Conservation (phyloP, 768 basidiomycete species). For the Suillus plorans region DNA sequence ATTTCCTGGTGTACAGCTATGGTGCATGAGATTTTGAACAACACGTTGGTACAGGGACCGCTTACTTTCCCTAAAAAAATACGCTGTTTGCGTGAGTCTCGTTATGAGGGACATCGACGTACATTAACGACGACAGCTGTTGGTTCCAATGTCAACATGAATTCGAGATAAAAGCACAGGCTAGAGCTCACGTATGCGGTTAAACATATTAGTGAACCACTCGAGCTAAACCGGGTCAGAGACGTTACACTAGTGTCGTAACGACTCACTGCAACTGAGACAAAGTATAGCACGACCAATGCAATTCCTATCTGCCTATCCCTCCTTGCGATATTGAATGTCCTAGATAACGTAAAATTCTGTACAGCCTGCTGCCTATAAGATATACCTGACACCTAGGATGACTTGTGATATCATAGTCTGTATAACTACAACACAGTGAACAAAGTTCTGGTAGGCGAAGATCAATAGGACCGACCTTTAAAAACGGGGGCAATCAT, state of each 20-base stretch:
- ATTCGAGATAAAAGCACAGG: slow-evolving; percentile 4
- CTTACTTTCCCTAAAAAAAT: slow-evolving; percentile 37
- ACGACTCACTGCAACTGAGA: slow-evolving; percentile 41
- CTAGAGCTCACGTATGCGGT: slow-evolving; percentile 45
- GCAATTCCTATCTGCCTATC: slow-evolving; percentile 38
- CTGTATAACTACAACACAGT: slow-evolving; percentile 49
- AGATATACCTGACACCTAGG: slow-evolving; percentile 53
- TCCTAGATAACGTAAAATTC: slow-evolving; percentile 34
- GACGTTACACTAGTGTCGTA: neutral
- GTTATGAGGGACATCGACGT: slow-evolving; percentile 11
- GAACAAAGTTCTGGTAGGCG: slow-evolving; percentile 3
- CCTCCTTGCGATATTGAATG: slow-evolving; percentile 58
- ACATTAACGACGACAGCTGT: slow-evolving; percentile 22
- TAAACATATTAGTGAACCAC: slow-evolving; percentile 55
- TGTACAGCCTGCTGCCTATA: neutral
- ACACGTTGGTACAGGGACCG: neutral
- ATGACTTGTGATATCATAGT: slow-evolving; percentile 66
- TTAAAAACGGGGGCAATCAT: slow-evolving; percentile 58
- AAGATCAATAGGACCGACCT: slow-evolving; percentile 37
- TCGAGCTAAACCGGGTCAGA: slow-evolving; percentile 40
- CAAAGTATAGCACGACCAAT: slow-evolving; percentile 39
- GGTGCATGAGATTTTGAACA: neutral
- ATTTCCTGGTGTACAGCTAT: slow-evolving; percentile 49
- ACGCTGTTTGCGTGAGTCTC: neutral
- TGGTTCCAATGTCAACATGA: slow-evolving; percentile 10